phyloP scores from a whole-genome alignment of 768 basidiomycete species.

The Hypholoma fasciculare region DNA sequence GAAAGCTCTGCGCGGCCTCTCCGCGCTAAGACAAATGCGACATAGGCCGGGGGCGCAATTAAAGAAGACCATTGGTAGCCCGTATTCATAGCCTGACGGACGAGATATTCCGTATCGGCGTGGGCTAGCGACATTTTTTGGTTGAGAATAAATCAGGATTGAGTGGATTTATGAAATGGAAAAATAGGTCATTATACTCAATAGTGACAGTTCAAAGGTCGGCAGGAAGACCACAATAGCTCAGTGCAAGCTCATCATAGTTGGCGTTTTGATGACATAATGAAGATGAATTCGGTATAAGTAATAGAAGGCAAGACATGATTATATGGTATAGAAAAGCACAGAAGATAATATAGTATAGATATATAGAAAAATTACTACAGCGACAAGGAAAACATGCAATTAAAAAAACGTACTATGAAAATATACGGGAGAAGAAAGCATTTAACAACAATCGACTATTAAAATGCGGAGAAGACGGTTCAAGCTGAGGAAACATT shows the following conservation, averaged over 20 bases:
- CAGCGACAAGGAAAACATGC: slow-evolving; percentile 8
- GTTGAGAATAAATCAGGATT: background rate
- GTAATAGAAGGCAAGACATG: background rate
- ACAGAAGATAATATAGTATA: slow-evolving; percentile 12
- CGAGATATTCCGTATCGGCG: slow-evolving; percentile 63
- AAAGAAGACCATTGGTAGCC: slow-evolving; percentile 72
- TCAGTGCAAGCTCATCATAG: background rate
- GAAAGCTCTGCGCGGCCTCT: slow-evolving; percentile 56
- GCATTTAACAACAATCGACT: background rate
- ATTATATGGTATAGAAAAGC: slow-evolving; percentile 7
- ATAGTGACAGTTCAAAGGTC: background rate
- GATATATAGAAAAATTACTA: slow-evolving; percentile 8
- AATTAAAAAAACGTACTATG: slow-evolving; percentile 5
- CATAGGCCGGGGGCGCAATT: slow-evolving; percentile 61
- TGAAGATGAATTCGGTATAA: background rate
- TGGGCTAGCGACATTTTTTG: slow-evolving; percentile 29
- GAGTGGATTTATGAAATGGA: background rate
- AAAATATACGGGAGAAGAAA: slow-evolving; percentile 9
- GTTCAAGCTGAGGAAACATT: slow-evolving; percentile 26
- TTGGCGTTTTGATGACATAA: no score
- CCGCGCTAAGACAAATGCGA: slow-evolving; percentile 49
- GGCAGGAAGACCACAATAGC: background rate
- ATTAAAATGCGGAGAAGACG: background rate
- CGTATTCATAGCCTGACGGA: slow-evolving; percentile 61
- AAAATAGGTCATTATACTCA: no score